These are phyloP conservation scores for Jatropha curcas DNA, from an alignment of 345 rosid species.

Conservation along the genomic window DNA sequence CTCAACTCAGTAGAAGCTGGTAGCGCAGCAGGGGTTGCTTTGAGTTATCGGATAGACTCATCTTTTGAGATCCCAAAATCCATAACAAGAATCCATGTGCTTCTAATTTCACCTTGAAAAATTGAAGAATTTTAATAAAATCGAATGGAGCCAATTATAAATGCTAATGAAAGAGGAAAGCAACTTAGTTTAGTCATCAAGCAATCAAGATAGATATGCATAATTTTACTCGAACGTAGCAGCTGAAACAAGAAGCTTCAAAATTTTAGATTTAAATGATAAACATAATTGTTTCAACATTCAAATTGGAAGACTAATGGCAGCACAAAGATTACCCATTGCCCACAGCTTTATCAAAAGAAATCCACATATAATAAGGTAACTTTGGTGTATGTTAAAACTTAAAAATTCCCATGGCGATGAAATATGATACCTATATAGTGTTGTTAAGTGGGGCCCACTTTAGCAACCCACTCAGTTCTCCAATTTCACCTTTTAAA, in stretches of 20 bases:
- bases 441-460: neutral
- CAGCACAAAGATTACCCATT: no score
- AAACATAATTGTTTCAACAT: neutral
- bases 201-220: neutral
- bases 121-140: neutral
- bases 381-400: neutral
- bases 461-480: neutral
- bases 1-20: slow-evolving; percentile 22
- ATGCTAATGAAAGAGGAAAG: neutral
- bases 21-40: slow-evolving; percentile 19
- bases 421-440: neutral
- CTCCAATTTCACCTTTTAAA: neutral
- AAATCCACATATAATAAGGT: neutral
- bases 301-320: no score
- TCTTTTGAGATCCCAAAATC: slow-evolving; percentile 12
- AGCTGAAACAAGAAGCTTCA: neutral
- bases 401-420: neutral
- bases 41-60: neutral
- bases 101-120: slow-evolving; percentile 24
- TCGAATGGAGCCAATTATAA: neutral
- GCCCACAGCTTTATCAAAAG: neutral
- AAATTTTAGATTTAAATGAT: no score
- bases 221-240: neutral
- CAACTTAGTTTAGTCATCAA: neutral
- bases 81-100: slow-evolving; percentile 8